Percentiles rank a stretch among this genome's conserved stretches.
Conservation (phyloP, 306 rosid genomes). For the Lathyrus aphaca region DNA sequence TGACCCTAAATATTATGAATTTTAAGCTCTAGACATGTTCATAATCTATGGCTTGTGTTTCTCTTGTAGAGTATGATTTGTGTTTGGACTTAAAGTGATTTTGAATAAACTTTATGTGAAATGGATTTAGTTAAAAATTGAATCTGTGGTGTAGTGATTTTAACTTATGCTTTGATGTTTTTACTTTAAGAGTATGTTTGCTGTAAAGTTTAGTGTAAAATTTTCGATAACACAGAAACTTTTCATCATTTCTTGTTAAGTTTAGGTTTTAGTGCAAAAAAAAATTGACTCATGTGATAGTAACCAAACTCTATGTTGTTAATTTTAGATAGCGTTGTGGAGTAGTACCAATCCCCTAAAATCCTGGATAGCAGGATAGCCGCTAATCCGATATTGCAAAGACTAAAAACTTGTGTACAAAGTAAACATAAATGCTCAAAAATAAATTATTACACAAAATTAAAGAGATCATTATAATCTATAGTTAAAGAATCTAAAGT, state of each 20-base stretch:
- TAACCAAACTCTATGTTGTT: background rate
- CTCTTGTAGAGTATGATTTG: background rate
- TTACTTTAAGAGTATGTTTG: background rate
- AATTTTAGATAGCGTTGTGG: too few species aligned
- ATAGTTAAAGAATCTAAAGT: too few species aligned
- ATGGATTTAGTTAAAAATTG: conserved; percentile 4
- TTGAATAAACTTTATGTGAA: background rate
- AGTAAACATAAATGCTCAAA: too few species aligned
- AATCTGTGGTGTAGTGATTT: background rate
- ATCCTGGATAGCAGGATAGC: too few species aligned
- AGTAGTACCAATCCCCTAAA: too few species aligned
- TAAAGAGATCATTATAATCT: too few species aligned
- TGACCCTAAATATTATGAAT: background rate
- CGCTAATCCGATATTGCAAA: too few species aligned
- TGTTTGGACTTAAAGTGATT: background rate
- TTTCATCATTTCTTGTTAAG: background rate
- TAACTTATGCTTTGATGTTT: background rate
- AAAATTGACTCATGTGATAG: background rate
- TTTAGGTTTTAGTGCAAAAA: background rate
- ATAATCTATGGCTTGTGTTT: background rate
- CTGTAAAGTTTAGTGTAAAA: background rate
- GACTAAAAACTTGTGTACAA: too few species aligned
- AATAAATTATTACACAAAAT: too few species aligned
- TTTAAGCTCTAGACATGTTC: background rate
- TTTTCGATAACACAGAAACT: background rate